Evolutionary conservation across 805 yeast genomes (phyloP), one percentile per base, ranked within the genome.

Genomic region (Nakazawaea siamensis): DNA sequence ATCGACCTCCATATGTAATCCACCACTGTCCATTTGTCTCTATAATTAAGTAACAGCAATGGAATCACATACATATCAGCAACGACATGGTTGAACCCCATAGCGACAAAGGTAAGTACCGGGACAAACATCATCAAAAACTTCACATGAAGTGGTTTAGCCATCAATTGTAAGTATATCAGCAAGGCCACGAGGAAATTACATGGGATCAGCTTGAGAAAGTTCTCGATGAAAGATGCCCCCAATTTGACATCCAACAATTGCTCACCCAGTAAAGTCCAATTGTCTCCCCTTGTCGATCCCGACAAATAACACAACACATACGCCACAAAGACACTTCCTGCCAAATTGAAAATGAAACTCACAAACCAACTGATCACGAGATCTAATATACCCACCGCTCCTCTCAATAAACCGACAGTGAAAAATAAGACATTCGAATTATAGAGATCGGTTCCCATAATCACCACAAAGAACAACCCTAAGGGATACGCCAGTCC

Each of bases 41-140:
- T 11, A 12, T 78, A 73, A 53, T 80, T 80, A 31, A 82, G 63
- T 50, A 81, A 55, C 0, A 84, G 94, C 43, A 75, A 70, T 7
- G 78, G 73, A 4, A 79, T 51, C 35, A 80, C 44, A 44, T 64
- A 77, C 92, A 84, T 81, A 52, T 84, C 94, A 1, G 94, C 94
- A 7, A 84, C 86, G 1, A 76, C 74, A 50, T 84, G 94, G 2
- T 84, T 75, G 55, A 76, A 84, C 0, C 94, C 92, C 64, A 78
- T 62, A 1, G 78, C 47, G n/a, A 81, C 92, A 54, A 84, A 81
- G 0, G 88, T 75, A 54, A 81, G 80, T 12, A 83, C 65, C 1
- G 94, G 94, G 15, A 82, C 50, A 12, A 64, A 48, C 60, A 83
- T 69, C 60, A 80, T 56, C 5, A 79, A 31, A 19, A 79, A 63